Evolutionary conservation across 2,329 filamentous ascomycete species (phyloP).

Genomic region (Cyanodermella asteris): DNA sequence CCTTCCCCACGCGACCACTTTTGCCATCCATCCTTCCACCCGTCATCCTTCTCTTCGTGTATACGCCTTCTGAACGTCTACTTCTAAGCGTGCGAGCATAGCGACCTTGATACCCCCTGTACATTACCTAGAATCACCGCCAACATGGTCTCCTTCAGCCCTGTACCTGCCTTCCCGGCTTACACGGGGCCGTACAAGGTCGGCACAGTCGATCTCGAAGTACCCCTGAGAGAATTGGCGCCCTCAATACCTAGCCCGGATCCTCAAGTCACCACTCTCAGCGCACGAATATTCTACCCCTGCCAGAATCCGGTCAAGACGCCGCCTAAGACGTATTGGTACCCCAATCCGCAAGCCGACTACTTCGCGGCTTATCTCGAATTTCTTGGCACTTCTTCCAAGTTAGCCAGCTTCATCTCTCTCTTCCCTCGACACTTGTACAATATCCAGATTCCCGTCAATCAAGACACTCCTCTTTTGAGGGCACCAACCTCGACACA

Average conservation of each 20-base stretch:
- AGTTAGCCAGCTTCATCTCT: slow-evolving; percentile 18
- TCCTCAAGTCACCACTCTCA: slow-evolving; percentile 42
- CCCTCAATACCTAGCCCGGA: slow-evolving; percentile 28
- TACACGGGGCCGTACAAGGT: slow-evolving; percentile 62
- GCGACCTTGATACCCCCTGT: too few relatives aligned
- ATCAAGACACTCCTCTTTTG: slow-evolving; percentile 32
- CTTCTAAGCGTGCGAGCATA: too few relatives aligned
- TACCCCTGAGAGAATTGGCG: slow-evolving; percentile 36
- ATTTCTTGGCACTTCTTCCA: slow-evolving; percentile 45
- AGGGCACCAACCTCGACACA: slow-evolving; percentile 21
- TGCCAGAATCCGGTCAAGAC: slow-evolving; percentile 23
- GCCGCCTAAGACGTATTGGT: slow-evolving; percentile 47
- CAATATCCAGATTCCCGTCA: slow-evolving; percentile 25
- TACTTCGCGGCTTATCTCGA: slow-evolving; percentile 55
- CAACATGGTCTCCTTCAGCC: too few relatives aligned
- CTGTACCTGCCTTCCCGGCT: slow-evolving; percentile 48
- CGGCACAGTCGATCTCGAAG: slow-evolving; percentile 60
- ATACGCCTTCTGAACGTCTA: too few relatives aligned
- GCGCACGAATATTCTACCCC: slow-evolving; percentile 69
- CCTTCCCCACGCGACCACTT: too few relatives aligned
- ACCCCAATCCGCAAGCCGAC: slow-evolving; percentile 53
- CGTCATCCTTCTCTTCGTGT: too few relatives aligned
- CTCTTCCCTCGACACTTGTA: slow-evolving; percentile 41
- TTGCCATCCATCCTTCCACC: too few relatives aligned
- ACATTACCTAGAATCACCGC: too few relatives aligned